Evolutionary conservation across 768 basidiomycete genomes (phyloP), one percentile per base, ranked within the genome.

Genomic region (Peribolospora baueri): DNA sequence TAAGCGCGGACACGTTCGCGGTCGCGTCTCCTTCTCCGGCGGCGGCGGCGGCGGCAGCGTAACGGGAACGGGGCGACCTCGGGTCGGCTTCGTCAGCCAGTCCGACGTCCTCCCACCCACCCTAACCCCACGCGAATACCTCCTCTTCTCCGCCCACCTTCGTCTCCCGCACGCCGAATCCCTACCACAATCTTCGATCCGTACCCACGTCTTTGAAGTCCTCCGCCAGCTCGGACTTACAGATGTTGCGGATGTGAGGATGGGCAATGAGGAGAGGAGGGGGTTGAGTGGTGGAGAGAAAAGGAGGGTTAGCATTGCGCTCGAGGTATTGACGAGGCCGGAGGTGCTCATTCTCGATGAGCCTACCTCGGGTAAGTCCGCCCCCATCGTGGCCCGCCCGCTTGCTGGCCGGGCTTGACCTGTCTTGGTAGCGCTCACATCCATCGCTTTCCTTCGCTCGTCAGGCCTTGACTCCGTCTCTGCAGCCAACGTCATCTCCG

Each of bases 201-300:
- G 67, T 6, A 71, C 74, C 42, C 71, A 82, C 8, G 87, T 88
- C 0, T 63, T 69, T 37, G 67, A 68, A 6, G 70, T 91, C 37
- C 73, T 95, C 63, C 72, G 75, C 9, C 84, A 81, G 63, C 75
- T 95, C 3, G 85, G 86, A 1, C 75, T 95, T 37, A 68, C 73
- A 6, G 71, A 74, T 45, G 70, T 91, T 10, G 77, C 76, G 11
- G 69, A 91, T 63, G 73, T 75, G 3, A 71, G 81, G 54, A 88
- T 93, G 45, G 78, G 80, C 4, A 78, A 79, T 7, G 75, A 77
- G 5, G 79, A 81, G 59, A 72, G 76, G 14, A 72, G 86, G 50
- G 88, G 85, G 0, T 86, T 93, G 52, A 84, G 81, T 61, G 88
- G 88, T 8, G 88, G 88, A 7, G 87, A 93, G 67, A 83, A 84